A percentile compares a stretch with the other conserved stretches of the same genome.
phyloP scores from a whole-genome alignment of 495 filamentous ascomycete genomes.

The Geoglossum glabrum region DNA sequence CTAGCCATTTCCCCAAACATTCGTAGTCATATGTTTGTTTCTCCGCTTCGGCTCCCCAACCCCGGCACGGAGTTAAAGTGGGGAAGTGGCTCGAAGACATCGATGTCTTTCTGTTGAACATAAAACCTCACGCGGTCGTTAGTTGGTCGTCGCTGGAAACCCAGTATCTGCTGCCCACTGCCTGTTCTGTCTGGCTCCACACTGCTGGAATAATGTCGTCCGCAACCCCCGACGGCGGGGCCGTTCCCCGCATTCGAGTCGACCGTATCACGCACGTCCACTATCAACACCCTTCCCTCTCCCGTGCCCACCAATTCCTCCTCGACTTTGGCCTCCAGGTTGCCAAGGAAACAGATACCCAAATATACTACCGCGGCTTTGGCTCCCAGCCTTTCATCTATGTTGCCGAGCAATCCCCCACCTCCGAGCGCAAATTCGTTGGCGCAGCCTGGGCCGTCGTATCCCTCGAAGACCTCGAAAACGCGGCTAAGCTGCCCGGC shows the following conservation, averaged over 20 bases:
- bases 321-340: conserved; percentile 37
- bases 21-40: neutral
- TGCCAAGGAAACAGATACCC: conserved; percentile 22
- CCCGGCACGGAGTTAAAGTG: neutral
- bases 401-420: conserved; percentile 20
- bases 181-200: neutral
- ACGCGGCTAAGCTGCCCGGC: conserved; percentile 24
- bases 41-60: neutral
- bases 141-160: too few relatives aligned
- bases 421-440: conserved; percentile 27
- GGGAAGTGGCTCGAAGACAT: too few relatives aligned
- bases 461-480: conserved; percentile 31
- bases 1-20: too few relatives aligned
- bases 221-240: neutral
- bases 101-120: too few relatives aligned
- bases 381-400: conserved; percentile 38
- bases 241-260: neutral
- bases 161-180: too few relatives aligned
- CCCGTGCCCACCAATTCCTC: conserved; percentile 26
- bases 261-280: conserved; percentile 33
- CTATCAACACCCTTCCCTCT: conserved; percentile 33
- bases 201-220: neutral
- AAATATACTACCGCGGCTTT: conserved; percentile 38
- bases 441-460: conserved; percentile 35
- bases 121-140: neutral